Evolutionary conservation across 225 moss, liverwort and hornwort species (phyloP), one percentile per base, ranked within the genome.

Genomic region (Climacium dendroides): DNA sequence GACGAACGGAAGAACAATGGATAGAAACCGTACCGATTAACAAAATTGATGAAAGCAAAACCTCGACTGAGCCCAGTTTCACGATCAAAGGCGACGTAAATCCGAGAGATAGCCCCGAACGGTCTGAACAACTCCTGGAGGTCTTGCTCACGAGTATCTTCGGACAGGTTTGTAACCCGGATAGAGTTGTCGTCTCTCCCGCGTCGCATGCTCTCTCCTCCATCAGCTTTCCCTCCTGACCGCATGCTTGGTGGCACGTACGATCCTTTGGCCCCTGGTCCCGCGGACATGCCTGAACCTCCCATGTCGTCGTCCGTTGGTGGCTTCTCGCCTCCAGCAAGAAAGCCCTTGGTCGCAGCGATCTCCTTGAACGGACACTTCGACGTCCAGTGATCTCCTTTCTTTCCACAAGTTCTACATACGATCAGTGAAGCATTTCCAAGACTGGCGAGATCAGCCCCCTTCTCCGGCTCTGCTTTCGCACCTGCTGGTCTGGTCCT

Each of bases 31-130:
- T 92, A 96, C 96, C 96, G 89, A 82, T 96, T 96, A 54, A 96
- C 96, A 83, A 96, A 98, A 85, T 96, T 98, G 91, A 98, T 98
- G 92, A 98, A 98, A 59, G 98, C 96, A 69, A 98, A 96, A n/a
- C 98, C 98, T 77, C 96, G 95, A 63, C 95, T 96, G 61, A 98
- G 92, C 6, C 96, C 96, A 34, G 98, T 98, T 87, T 98, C 96
- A 26, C 96, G 96, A 88, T 98, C 96, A 20, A 96, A 95, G 7
- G 98, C 98, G 85, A 98, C 98, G 63, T 98, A 96, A 54, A 98
- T 94, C n/a, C 98, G 94, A 65, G 98, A 96, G 35, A 98, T 96
- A 30, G 96, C 90, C 59, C 96, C 98, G 35, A 98, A 98, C 4
- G 96, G 98, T 81, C 96, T 89, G 87, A 98, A 98, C 61, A 98